Percentiles rank a stretch among this genome's conserved stretches.
Evolutionary conservation across 2,329 filamentous ascomycete genomes (phyloP).

Genomic region (Magnaporthiopsis rhizophila): DNA sequence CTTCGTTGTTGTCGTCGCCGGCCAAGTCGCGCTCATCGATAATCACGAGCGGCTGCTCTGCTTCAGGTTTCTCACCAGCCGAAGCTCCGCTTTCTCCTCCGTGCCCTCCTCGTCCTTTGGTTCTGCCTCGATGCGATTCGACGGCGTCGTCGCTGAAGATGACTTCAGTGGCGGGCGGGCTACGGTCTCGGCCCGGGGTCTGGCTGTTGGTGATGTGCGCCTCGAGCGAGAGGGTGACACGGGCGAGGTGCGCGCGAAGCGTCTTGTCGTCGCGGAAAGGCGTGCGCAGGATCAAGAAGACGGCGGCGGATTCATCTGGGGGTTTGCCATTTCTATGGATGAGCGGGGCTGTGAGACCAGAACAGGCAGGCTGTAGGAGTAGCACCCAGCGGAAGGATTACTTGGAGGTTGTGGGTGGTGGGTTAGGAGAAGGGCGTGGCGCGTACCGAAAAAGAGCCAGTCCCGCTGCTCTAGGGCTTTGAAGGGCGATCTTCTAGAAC

Average conservation of each 20-base stretch:
- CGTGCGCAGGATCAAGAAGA: slow-evolving; percentile 61
- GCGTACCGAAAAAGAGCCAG: slow-evolving; percentile 64
- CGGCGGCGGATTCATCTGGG: slow-evolving; percentile 64
- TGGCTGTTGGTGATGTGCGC: slow-evolving; percentile 54
- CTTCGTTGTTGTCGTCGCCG: slow-evolving; percentile 15
- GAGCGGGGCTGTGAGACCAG: slow-evolving; percentile 33
- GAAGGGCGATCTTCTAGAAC: slow-evolving; percentile 37
- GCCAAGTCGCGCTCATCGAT: slow-evolving; percentile 17
- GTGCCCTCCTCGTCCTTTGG: slow-evolving; percentile 13
- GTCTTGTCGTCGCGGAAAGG: slow-evolving; percentile 49
- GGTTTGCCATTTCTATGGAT: slow-evolving; percentile 31
- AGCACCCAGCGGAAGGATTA: slow-evolving; percentile 11
- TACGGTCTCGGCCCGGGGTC: slow-evolving; percentile 35
- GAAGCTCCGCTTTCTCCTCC: neutral
- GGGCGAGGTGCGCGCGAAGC: slow-evolving; percentile 50
- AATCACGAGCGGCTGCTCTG: slow-evolving; percentile 16
- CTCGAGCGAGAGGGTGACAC: slow-evolving; percentile 60
- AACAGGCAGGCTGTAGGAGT: slow-evolving; percentile 12
- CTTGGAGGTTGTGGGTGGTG: slow-evolving; percentile 8
- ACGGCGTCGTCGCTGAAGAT: slow-evolving; percentile 48
- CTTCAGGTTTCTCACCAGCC: neutral
- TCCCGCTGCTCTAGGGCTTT: slow-evolving; percentile 54
- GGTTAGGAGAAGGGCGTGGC: slow-evolving; percentile 10
- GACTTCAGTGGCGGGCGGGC: slow-evolving; percentile 44
- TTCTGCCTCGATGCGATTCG: slow-evolving; percentile 20